Conservation (phyloP, 2,329 filamentous ascomycete genomes). For the Hypoxylon sp. region DNA sequence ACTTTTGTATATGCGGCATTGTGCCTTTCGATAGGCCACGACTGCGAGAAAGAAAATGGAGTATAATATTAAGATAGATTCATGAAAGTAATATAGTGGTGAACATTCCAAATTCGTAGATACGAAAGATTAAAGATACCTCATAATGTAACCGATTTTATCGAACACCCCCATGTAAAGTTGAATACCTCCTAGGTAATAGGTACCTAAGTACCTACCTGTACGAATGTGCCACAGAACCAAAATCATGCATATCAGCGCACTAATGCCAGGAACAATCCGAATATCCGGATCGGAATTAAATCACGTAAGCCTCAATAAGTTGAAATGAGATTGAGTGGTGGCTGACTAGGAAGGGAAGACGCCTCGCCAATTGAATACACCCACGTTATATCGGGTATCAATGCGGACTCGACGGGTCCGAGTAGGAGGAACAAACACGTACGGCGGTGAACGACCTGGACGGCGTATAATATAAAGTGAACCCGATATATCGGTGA, state of each 20-base stretch:
- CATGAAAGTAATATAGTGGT: neutral
- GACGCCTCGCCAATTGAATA: conserved; percentile 28
- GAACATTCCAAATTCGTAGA: neutral
- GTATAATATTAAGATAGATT: conserved; percentile 10
- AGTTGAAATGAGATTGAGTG: neutral
- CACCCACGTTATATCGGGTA: conserved; percentile 35
- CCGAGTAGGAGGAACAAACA: conserved; percentile 14
- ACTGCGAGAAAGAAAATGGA: conserved; percentile 28
- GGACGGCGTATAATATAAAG: neutral
- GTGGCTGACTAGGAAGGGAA: conserved; percentile 1
- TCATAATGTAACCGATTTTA: neutral
- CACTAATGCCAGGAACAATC: neutral
- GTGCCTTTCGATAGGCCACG: conserved; percentile 50
- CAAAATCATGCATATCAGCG: neutral
- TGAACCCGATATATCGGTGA: conserved; percentile 6
- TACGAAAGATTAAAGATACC: neutral
- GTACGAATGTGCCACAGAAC: neutral
- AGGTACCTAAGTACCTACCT: no score
- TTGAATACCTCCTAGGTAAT: neutral
- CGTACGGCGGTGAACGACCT: conserved; percentile 17
- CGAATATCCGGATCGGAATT: neutral
- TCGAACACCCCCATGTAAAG: neutral
- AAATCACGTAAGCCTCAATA: neutral
- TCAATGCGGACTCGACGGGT: conserved; percentile 17
- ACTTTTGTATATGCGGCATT: conserved; percentile 26